Percentiles rank a stretch among this genome's conserved stretches.
phyloP scores from a whole-genome alignment of 257 asterid species.

The Ocimum tenuiflorum region DNA sequence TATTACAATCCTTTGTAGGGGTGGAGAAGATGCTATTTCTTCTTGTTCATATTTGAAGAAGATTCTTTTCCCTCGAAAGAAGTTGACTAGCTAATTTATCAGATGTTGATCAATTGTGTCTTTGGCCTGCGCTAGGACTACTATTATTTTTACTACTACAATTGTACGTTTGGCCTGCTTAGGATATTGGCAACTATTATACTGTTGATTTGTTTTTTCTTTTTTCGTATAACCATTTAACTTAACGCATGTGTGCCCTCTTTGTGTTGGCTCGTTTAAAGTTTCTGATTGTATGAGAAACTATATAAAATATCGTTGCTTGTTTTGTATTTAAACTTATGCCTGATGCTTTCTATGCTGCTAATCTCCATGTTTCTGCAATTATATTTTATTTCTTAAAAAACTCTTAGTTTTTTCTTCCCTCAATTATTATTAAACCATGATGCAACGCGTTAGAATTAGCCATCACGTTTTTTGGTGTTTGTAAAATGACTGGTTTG shows the following conservation, averaged over 20 bases:
- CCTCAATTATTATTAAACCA: no score
- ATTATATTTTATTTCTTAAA: no score
- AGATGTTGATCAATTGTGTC: conserved; percentile 1
- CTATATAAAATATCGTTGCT: background rate
- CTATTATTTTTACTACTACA: background rate
- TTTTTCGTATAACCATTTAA: conserved; percentile 4
- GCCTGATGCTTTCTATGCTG: no score
- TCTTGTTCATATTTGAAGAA: conserved; percentile 27
- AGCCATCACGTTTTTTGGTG: no score
- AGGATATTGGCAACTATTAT: background rate
- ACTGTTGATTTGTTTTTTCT: conserved; percentile 10
- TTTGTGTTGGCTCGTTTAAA: background rate
- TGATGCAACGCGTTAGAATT: no score
- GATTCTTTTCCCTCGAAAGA: conserved; percentile 14
- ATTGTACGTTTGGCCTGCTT: conserved; percentile 11
- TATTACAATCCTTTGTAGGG: background rate
- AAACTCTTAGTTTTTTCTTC: no score
- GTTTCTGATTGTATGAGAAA: background rate
- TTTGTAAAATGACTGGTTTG: no score
- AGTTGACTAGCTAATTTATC: conserved; percentile 14
- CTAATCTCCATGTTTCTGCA: no score
- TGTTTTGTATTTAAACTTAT: no score
- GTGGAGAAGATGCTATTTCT: conserved; percentile 10
- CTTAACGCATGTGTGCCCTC: background rate
- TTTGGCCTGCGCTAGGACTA: conserved; percentile 15